Conservation (phyloP, 2,329 filamentous ascomycete genomes). For the Coniosporium tulheliwenetii region DNA sequence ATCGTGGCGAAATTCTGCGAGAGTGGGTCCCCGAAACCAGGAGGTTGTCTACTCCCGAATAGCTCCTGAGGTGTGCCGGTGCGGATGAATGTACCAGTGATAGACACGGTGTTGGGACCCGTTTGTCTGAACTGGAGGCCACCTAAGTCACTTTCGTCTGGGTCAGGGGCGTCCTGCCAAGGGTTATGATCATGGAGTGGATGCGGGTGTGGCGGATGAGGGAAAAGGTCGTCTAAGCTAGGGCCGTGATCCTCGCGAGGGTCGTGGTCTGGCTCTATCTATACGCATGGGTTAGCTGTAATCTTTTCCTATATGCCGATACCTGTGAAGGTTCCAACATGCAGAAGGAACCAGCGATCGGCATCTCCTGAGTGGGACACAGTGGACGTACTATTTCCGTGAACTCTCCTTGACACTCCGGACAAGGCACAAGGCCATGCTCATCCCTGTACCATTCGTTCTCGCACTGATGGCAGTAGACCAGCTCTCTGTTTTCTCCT, state of each 20-base stretch:
- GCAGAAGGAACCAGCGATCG: too few relatives aligned
- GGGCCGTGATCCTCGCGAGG: constrained; percentile 33
- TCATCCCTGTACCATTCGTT: constrained; percentile 69
- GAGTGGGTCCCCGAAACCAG: constrained; percentile 4
- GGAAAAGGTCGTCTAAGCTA: constrained; percentile 3
- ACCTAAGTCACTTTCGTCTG: constrained; percentile 29
- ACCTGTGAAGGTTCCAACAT: neutral
- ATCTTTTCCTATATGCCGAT: constrained; percentile 6
- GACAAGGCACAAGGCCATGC: constrained; percentile 50
- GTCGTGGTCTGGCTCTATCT: constrained; percentile 42
- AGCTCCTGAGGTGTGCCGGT: constrained; percentile 11
- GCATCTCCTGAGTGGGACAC: neutral
- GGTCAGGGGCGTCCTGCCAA: constrained; percentile 29
- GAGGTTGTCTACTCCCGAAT: constrained; percentile 7
- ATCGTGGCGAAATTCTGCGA: constrained; percentile 6
- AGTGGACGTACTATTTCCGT: constrained; percentile 62
- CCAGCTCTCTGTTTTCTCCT: constrained; percentile 43
- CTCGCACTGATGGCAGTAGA: constrained; percentile 72
- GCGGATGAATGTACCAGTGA: constrained; percentile 22
- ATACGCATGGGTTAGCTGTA: constrained; percentile 4
- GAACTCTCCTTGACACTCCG: constrained; percentile 60
- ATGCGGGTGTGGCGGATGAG: constrained; percentile 10
- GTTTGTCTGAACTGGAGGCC: constrained; percentile 14
- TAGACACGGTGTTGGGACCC: constrained; percentile 13
- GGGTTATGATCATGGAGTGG: constrained; percentile 30